Base-by-base conservation (phyloP, 2,329 filamentous ascomycete species). In the Penicillium vulpinum region DNA sequence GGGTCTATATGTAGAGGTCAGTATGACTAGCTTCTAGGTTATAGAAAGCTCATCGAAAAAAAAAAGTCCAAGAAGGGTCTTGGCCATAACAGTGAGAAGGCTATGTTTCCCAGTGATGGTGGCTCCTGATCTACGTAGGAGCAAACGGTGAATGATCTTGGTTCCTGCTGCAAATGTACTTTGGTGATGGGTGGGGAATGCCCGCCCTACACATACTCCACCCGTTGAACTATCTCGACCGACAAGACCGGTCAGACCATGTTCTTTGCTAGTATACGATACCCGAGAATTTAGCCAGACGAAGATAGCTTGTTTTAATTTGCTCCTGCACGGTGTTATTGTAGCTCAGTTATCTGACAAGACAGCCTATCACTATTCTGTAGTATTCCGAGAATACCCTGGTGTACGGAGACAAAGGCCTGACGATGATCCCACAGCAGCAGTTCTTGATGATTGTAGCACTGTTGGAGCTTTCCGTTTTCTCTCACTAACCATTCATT, bases 401-500 rank as follows among this genome's bases (percentile, higher is more conserved):
- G 41, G n/a, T 31, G 41, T 45, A 45, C 5, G 11, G 43, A 45
- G 0, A 16, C 39, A 24, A 41, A 41, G 18, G 39, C 39, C 16
- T 45, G 43, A 45, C 22, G 43, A 33, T 10, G 43, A 45, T 31
- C 43, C 43, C 43, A 45, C 16, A 51, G 28, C 31, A 51, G 35
- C 46, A 56, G 29, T 10, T 33, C 46, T 22, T 51, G 47, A n/a
- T 44, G 16, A 39, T 50, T 56, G 39, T 47, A 56, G 28, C 31
- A 21, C 15, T 47, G 15, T 15, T 28, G 26, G 9, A 56, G 31
- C 29, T 16, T 49, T 26, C 51, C 41, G 11, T 39, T 51, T 24
- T 39, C 46, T 15, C 29, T 11, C 24, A 51, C 31, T 35, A 56
- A 18, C 40, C 33, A 51, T 39, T 29, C 24, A 11, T 51, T 51